Evolutionary conservation across 371 early-diverging fungal genomes (phyloP).

Genomic region (Choanephora cucurbitarum): DNA sequence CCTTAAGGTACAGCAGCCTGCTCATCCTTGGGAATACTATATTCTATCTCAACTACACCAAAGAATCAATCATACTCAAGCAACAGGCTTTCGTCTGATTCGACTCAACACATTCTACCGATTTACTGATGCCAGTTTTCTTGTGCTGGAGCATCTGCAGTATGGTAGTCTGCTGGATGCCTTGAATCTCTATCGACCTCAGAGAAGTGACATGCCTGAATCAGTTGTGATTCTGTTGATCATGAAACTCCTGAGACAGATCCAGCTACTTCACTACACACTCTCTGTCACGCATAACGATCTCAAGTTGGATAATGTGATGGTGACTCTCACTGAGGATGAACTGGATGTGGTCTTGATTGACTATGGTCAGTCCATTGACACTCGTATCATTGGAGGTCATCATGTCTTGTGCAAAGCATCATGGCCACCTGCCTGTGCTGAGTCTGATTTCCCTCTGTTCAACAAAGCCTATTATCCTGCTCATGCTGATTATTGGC

Average conservation of each 20-base stretch:
- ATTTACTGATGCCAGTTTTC: constrained; percentile 33
- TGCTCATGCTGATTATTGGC: constrained; percentile 45
- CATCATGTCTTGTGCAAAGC: constrained; percentile 22
- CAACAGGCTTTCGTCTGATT: constrained; percentile 1
- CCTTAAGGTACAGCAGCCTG: constrained; percentile 39
- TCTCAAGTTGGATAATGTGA: constrained; percentile 51
- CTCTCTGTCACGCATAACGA: constrained; percentile 47
- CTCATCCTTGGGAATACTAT: constrained; percentile 50
- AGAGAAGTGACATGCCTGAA: constrained; percentile 33
- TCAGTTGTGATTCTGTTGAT: constrained; percentile 34
- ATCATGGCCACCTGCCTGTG: constrained; percentile 34
- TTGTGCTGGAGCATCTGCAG: constrained; percentile 29
- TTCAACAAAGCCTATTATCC: constrained; percentile 26
- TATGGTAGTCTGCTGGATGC: constrained; percentile 41
- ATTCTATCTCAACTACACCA: constrained; percentile 30
- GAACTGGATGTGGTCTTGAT: constrained; percentile 33
- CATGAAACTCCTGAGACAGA: constrained; percentile 24
- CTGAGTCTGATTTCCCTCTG: constrained; percentile 19
- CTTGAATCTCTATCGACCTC: constrained; percentile 26
- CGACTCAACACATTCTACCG: constrained; percentile 12
- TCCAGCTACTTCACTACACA: constrained; percentile 28
- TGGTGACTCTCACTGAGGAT: constrained; percentile 23
- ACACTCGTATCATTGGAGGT: constrained; percentile 14
- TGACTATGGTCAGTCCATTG: constrained; percentile 50
- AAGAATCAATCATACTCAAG: neutral